Evolutionary conservation across 768 basidiomycete genomes (phyloP).

Genomic region (Naganishia onofrii): DNA sequence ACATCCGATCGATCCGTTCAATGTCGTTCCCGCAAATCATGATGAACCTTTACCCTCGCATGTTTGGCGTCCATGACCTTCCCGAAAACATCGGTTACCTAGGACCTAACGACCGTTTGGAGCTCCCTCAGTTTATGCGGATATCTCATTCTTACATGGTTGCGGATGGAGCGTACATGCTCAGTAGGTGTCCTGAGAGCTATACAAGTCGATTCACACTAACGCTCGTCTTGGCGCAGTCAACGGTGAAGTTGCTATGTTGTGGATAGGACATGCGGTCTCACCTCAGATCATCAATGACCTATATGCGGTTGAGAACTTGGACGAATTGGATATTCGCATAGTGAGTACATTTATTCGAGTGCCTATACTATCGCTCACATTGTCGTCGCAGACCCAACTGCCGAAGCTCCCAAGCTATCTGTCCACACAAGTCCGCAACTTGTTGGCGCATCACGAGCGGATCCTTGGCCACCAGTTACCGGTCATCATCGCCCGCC

Average conservation of each 20-base stretch:
- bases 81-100: conserved; percentile 69
- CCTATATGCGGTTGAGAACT: conserved; percentile 78
- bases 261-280: conserved; percentile 83
- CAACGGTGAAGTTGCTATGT: conserved; percentile 78
- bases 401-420: conserved; percentile 70
- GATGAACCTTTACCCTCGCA: conserved; percentile 78
- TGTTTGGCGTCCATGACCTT: conserved; percentile 84
- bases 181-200: conserved; percentile 60
- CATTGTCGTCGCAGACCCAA: conserved; percentile 56
- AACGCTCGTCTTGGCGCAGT: conserved; percentile 56
- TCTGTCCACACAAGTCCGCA: conserved; percentile 78
- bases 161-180: conserved; percentile 82
- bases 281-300: conserved; percentile 79
- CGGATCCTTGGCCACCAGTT: conserved; percentile 53
- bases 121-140: conserved; percentile 75
- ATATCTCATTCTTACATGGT: conserved; percentile 83
- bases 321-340: conserved; percentile 65
- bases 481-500: conserved; percentile 70
- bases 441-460: conserved; percentile 71
- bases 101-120: conserved; percentile 62
- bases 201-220: conserved; percentile 14
- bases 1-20: conserved; percentile 70
- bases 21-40: conserved; percentile 69
- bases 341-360: too few relatives aligned
- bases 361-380: too few relatives aligned